Evolutionary conservation across 202 grass and related monocot genomes (phyloP).

Genomic region (Panicum virgatum): DNA sequence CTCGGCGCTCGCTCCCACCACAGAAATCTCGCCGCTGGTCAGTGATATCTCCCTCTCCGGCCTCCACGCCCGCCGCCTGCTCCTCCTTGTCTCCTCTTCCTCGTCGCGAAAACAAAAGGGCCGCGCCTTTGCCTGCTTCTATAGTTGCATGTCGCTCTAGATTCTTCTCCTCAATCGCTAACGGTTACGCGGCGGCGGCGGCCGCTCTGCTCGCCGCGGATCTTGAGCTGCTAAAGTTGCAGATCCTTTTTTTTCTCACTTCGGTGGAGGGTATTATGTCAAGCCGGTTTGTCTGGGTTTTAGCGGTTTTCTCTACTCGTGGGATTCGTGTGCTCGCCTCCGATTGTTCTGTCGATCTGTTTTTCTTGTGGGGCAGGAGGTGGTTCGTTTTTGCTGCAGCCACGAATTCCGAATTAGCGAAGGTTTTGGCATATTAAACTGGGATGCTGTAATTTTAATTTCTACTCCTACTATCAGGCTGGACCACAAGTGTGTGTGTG

Average conservation of each 20-base stretch:
- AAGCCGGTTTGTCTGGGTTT: not conserved
- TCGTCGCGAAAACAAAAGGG: not conserved
- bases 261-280: not conserved
- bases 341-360: not conserved
- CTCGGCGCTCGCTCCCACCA: not conserved
- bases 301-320: not conserved
- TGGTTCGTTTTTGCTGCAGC: not conserved
- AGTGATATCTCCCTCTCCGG: not conserved
- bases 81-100: not conserved
- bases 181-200: not conserved
- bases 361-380: not conserved
- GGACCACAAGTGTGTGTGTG: not conserved
- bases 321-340: not conserved
- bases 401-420: not conserved
- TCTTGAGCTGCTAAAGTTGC: slow-evolving; percentile 12
- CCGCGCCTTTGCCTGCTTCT: not conserved
- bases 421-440: slow-evolving; percentile 6
- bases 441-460: not conserved
- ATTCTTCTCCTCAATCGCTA: not conserved
- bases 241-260: not conserved
- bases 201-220: slow-evolving; percentile 14
- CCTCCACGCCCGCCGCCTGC: not conserved
- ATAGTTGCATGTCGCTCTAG: not conserved
- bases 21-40: slow-evolving; percentile 35
- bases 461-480: not conserved